Evolutionary conservation across 139 green algal species (phyloP).

Genomic region (Asterochloris sp.): DNA sequence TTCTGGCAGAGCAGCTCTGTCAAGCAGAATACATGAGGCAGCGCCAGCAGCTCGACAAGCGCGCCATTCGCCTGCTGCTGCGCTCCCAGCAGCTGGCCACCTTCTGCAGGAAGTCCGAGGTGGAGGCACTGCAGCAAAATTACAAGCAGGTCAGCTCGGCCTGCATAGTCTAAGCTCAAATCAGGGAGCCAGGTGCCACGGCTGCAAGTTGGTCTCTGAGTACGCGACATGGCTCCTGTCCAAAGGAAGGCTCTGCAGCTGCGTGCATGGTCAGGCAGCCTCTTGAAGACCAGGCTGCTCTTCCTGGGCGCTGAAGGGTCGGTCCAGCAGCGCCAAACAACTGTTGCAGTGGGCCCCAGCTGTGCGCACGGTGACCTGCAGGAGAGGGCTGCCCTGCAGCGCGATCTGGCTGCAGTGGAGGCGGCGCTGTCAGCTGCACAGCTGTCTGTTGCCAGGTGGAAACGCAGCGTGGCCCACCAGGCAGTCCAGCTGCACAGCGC

Average conservation of each 20-base stretch:
- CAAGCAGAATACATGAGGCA: slow-evolving; percentile 1
- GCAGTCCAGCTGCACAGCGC: slow-evolving; percentile 1
- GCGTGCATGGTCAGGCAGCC: background rate
- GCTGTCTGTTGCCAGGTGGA: background rate
- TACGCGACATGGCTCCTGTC: too few species aligned
- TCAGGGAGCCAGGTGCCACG: background rate
- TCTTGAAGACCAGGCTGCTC: background rate
- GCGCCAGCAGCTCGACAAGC: background rate
- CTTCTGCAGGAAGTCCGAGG: background rate
- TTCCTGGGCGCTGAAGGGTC: background rate
- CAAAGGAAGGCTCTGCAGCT: background rate
- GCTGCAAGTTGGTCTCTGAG: too few species aligned
- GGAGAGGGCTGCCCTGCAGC: background rate
- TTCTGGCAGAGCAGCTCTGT: background rate
- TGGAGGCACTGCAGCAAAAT: background rate
- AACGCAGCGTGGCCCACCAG: background rate
- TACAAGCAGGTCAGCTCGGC: background rate
- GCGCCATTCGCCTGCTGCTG: background rate
- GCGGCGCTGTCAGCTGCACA: slow-evolving; percentile 8
- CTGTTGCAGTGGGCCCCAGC: background rate
- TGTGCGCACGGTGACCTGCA: background rate
- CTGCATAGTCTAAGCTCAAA: slow-evolving; percentile 2
- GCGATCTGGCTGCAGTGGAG: background rate
- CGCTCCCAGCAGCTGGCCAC: too few species aligned
- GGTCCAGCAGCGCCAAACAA: background rate